Conservation (phyloP, 2,329 filamentous ascomycete species). For the Grosmannia penicillata region DNA sequence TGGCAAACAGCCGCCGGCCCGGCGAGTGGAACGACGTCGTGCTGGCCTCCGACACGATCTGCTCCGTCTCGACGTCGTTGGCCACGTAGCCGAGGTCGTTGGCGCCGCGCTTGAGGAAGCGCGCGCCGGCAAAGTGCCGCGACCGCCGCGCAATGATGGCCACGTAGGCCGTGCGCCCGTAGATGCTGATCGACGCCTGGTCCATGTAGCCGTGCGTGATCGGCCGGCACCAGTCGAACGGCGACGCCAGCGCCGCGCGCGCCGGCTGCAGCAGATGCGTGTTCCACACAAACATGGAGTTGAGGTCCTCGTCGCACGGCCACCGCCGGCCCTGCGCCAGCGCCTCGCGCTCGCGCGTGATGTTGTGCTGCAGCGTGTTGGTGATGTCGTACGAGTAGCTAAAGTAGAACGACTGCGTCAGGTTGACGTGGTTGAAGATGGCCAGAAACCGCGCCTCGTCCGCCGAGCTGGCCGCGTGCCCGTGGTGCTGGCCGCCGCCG, state of each 20-base stretch:
- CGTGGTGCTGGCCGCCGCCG: background rate
- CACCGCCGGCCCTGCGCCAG: constrained; percentile 49
- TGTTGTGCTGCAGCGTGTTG: constrained; percentile 80
- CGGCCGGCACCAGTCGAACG: constrained; percentile 91
- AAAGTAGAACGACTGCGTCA: constrained; percentile 91
- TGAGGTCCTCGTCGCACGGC: constrained; percentile 50
- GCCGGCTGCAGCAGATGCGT: constrained; percentile 73
- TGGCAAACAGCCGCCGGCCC: constrained; percentile 71
- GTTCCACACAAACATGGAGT: constrained; percentile 98
- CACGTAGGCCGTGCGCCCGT: constrained; percentile 78
- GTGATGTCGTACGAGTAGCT: constrained; percentile 98
- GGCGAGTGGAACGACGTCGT: constrained; percentile 94
- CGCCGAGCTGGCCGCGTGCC: constrained; percentile 24
- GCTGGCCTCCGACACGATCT: constrained; percentile 87
- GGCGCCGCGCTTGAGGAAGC: constrained; percentile 85
- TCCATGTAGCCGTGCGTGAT: constrained; percentile 95
- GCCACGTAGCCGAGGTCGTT: constrained; percentile 94
- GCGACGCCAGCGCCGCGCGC: constrained; percentile 52
- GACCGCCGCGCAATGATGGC: constrained; percentile 88
- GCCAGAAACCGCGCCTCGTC: constrained; percentile 82
- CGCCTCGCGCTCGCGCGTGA: constrained; percentile 61
- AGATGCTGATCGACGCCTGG: constrained; percentile 72
- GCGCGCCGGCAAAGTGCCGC: constrained; percentile 81
- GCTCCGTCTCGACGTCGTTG: constrained; percentile 97
- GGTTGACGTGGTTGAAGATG: constrained; percentile 81